Base-by-base conservation (phyloP, 2,329 filamentous ascomycete species). In the Colletotrichum navitas region DNA sequence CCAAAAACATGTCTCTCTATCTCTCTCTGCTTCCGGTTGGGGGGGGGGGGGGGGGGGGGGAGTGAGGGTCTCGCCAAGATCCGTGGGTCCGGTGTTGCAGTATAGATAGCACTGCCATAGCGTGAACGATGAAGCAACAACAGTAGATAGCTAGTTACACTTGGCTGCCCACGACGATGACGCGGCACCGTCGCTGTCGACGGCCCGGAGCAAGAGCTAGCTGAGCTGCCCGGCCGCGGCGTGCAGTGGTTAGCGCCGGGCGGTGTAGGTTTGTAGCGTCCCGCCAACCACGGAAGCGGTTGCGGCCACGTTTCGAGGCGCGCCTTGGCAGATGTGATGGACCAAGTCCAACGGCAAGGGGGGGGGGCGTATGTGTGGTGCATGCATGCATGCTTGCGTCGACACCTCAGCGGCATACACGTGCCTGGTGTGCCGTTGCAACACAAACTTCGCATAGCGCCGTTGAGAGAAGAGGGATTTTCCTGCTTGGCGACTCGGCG, bases 41-140 rank as follows among this genome's bases (percentile, higher is more conserved):
- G n/a, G n/a, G n/a, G n/a, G n/a, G n/a, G n/a, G n/a, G n/a, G n/a
- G n/a, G n/a, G 29, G 29, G n/a, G n/a, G 2, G 0, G 10, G n/a
- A 45, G 4, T 32, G 68, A 71, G 49, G 56, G 49, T 71, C 68
- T 71, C 56, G 68, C 68, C 68, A 71, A 71, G 63, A 63, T n/a
- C 2, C 10, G 3, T 21, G 16, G 41, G 8, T 45, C 43, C 43
- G 63, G 63, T 58, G 24, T 51, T 39, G 56, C 43, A 51, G 18
- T 18, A 1, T n/a, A 45, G 43, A 1, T n/a, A 45, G 43, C 63
- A 43, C 56, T 34, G 56, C 34, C 49, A 36, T 26, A 18, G 45
- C 56, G 24, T 39, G 62, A 43, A 62, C 6, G 4, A 8, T 16
- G 6, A 41, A 41, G 39, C 39, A 5, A 41, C 14, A 41, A 41